Percentiles rank a stretch among this genome's conserved stretches.
Conservation (phyloP, 2,329 filamentous ascomycete genomes). For the Elsinoe ampelina region DNA sequence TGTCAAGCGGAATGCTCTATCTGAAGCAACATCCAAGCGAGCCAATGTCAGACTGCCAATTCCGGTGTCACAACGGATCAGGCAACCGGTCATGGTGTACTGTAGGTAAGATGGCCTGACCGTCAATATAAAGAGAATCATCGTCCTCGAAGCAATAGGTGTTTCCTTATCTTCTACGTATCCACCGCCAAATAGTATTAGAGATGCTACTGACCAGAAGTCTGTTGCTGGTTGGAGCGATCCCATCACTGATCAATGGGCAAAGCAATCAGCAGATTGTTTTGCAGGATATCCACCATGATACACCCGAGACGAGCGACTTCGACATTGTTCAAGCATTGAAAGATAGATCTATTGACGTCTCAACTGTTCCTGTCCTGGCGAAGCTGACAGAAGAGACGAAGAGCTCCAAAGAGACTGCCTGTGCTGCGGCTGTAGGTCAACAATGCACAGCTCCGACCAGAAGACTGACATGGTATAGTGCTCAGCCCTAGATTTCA, state of each 20-base stretch:
- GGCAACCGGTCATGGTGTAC: too few relatives aligned
- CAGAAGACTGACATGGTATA: background rate
- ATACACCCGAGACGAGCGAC: background rate
- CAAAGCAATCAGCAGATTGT: background rate
- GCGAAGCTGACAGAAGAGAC: background rate
- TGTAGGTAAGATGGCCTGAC: background rate
- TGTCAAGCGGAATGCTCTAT: too few relatives aligned
- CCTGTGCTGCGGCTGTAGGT: slow-evolving; percentile 4
- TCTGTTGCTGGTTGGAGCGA: background rate
- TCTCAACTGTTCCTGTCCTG: background rate
- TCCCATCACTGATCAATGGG: background rate
- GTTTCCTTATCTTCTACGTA: too few relatives aligned
- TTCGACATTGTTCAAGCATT: slow-evolving; percentile 6
- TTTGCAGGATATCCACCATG: background rate
- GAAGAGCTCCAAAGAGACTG: background rate
- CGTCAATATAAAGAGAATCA: too few relatives aligned
- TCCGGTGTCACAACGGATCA: too few relatives aligned
- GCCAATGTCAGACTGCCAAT: too few relatives aligned
- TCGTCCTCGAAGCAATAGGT: too few relatives aligned
- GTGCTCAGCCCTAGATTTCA: background rate
- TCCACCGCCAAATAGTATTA: background rate
- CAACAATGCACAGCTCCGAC: too few relatives aligned
- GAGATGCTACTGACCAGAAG: background rate
- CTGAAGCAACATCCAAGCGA: too few relatives aligned
- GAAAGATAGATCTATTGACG: background rate